phyloP scores from a whole-genome alignment of 345 rosid species.

The Euphorbia peplus region DNA sequence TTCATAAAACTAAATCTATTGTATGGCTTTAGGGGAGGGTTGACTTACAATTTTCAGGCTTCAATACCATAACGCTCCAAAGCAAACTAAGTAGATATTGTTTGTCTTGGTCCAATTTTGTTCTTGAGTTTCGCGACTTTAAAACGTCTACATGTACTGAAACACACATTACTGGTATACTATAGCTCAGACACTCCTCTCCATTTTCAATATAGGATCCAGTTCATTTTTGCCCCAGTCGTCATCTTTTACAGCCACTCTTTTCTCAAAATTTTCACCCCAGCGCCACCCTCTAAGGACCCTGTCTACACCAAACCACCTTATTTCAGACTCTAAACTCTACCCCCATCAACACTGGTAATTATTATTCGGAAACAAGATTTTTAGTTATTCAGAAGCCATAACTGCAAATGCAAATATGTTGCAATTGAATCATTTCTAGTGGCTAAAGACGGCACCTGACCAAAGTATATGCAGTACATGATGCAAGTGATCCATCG shows the following conservation, averaged over 20 bases:
- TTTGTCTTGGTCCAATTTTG: too few species aligned
- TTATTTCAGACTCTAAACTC: not conserved
- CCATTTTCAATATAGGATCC: too few species aligned
- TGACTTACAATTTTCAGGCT: not conserved
- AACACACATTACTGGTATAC: too few species aligned
- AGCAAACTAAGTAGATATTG: too few species aligned
- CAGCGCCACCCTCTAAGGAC: too few species aligned
- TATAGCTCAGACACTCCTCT: too few species aligned
- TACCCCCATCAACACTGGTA: not conserved
- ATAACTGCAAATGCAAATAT: not conserved
- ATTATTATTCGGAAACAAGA: conserved; percentile 1
- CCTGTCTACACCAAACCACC: not conserved
- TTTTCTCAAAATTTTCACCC: too few species aligned
- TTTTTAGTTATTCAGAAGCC: not conserved
- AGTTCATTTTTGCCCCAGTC: too few species aligned
- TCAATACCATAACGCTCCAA: not conserved
- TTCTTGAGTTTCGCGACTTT: too few species aligned
- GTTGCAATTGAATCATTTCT: not conserved
- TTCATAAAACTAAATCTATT: not conserved
- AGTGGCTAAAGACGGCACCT: not conserved
- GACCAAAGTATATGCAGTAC: not conserved
- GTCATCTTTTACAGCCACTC: too few species aligned
- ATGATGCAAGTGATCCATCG: not conserved
- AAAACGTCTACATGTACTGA: too few species aligned
- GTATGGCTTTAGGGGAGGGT: too few species aligned